These are phyloP conservation scores for Apium graveolens DNA, from an alignment of 129 eudicot genomes.

Conservation along the genomic window DNA sequence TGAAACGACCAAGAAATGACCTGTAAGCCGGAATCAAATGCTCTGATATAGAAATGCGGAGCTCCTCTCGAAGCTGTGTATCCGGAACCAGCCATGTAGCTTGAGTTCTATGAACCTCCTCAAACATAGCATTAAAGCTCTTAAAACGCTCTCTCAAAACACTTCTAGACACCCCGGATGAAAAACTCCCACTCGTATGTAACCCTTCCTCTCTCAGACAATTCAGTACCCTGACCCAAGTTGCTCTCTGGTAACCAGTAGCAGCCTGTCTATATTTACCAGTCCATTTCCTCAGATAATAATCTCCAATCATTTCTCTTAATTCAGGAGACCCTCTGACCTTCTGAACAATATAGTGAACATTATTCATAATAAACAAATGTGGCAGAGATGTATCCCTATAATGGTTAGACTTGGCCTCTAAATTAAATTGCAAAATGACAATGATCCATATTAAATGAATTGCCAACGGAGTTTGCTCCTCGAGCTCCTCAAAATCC, in stretches of 20 bases:
- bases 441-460: slow-evolving; percentile 65
- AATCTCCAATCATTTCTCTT: slow-evolving; percentile 60
- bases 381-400: slow-evolving; percentile 52
- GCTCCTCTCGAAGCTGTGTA: slow-evolving; percentile 61
- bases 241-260: slow-evolving; percentile 47
- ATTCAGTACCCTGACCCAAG: slow-evolving; percentile 62
- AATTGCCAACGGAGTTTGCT: slow-evolving; percentile 41
- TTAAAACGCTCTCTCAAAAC: slow-evolving; percentile 61
- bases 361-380: slow-evolving; percentile 68
- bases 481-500: slow-evolving; percentile 57
- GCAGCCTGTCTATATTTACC: slow-evolving; percentile 51
- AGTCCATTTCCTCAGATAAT: slow-evolving; percentile 44
- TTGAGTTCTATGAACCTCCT: slow-evolving; percentile 61
- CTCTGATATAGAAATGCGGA: slow-evolving; percentile 57
- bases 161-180: slow-evolving; percentile 58
- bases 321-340: slow-evolving; percentile 56
- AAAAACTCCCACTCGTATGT: slow-evolving; percentile 51
- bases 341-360: slow-evolving; percentile 67
- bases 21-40: slow-evolving; percentile 59
- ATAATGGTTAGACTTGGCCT: slow-evolving; percentile 60
- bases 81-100: slow-evolving; percentile 67
- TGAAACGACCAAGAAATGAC: slow-evolving; percentile 61
- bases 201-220: slow-evolving; percentile 67
- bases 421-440: slow-evolving; percentile 47
- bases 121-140: slow-evolving; percentile 60